Base-by-base conservation (phyloP, 495 filamentous ascomycete genomes). In the Chaetomium cochliodes region DNA sequence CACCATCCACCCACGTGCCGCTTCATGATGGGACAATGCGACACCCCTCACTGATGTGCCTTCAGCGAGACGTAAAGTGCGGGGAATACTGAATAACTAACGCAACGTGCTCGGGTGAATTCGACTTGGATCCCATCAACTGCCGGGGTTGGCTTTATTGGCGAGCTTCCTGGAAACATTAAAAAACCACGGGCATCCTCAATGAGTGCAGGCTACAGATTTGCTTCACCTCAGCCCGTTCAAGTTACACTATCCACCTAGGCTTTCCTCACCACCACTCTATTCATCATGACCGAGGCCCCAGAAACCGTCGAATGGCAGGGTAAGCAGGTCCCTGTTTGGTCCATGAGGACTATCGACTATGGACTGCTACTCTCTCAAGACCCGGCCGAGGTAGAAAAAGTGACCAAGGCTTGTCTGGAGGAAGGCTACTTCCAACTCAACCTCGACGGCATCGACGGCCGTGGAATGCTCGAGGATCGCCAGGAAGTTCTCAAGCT, bases 361-460 rank as follows among this genome's bases (percentile, higher is more conserved):
- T 83, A 78, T 67, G 73, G 69, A 28, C 73, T 69, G 58, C 75
- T 83, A 54, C 80, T 83, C 62, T 80, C 79, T 6, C 77, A 81
- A 58, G 78, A 83, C 65, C 79, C 78, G 23, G 67, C 65, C 57
- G 81, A 82, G 71, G 70, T 80, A 13, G 79, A 83, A 39, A 82
- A 78, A 65, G 77, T 86, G 11, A 66, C 83, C 64, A 68, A 74
- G 20, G 76, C 74, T 52, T 84, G 81, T 70, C 75, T 79, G 65
- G 72, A 79, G 16, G 72, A 79, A 18, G 84, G 83, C 15, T 83
- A 82, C 78, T 85, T 86, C 73, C 81, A 85, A 69, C 80, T 85
- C 57, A 79, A 85, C 72, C 77, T 85, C 33, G 64, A 73, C 57
- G 71, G 71, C 64, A 80, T 81, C 65, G 79, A 82, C 70, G 79